Evolutionary conservation across 225 moss, liverwort and hornwort genomes (phyloP).

Genomic region (Pleurozium schreberi): DNA sequence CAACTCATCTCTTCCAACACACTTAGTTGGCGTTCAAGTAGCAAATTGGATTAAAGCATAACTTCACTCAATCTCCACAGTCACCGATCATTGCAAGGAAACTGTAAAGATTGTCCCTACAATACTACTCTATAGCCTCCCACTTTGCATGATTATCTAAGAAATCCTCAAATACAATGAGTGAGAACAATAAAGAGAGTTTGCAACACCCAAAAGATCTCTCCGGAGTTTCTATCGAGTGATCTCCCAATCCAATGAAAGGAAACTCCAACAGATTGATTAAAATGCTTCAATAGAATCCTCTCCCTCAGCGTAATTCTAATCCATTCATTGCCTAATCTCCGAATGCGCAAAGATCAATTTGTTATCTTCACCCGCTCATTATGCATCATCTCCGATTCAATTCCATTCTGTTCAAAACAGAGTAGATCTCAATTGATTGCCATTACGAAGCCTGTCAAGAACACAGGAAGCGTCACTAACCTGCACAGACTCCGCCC

Average conservation of each 20-base stretch:
- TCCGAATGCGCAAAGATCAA: not conserved
- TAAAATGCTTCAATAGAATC: not conserved
- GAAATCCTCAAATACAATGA: not conserved
- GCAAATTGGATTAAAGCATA: not conserved
- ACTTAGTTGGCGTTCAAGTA: not conserved
- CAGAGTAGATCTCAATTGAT: not conserved
- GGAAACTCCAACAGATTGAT: not conserved
- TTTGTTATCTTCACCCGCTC: not conserved
- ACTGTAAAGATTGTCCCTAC: too few relatives aligned
- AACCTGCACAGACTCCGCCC: constrained; percentile 42
- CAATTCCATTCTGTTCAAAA: not conserved
- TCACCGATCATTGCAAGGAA: not conserved
- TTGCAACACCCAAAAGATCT: not conserved
- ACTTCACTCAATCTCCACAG: not conserved
- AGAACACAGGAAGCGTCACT: not conserved
- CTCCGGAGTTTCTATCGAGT: not conserved
- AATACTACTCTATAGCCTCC: not conserved
- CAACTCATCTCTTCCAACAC: not conserved
- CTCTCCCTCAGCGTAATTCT: not conserved
- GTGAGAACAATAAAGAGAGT: not conserved
- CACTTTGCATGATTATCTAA: not conserved
- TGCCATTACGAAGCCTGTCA: not conserved
- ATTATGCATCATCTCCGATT: not conserved
- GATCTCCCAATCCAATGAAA: not conserved
- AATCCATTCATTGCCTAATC: not conserved